Conservation (phyloP, 371 early-diverging fungal genomes). For the Amoeboaphelidium occidentale region DNA sequence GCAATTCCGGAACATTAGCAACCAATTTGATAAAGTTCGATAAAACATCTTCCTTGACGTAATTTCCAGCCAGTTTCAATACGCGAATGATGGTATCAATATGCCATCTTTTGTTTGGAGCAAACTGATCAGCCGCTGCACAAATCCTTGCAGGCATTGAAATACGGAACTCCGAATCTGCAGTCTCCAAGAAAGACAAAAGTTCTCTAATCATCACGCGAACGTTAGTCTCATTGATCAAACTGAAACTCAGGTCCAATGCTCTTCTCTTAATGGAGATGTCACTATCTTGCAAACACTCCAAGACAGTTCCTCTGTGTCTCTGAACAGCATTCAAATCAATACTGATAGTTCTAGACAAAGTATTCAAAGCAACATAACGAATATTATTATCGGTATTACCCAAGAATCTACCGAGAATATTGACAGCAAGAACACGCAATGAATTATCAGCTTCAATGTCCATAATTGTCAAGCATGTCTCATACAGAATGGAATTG, state of each 20-base stretch:
- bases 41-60: conserved; percentile 42
- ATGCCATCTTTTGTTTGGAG: conserved; percentile 77
- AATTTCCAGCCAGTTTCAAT: conserved; percentile 43
- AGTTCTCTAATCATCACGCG: conserved; percentile 80
- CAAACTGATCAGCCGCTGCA: conserved; percentile 55
- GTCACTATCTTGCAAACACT: conserved; percentile 83
- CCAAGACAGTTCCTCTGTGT: conserved; percentile 79
- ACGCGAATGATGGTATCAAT: conserved; percentile 80
- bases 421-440: conserved; percentile 83
- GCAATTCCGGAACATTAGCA: conserved; percentile 11
- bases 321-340: conserved; percentile 64
- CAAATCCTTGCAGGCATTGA: conserved; percentile 69
- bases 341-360: conserved; percentile 38
- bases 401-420: conserved; percentile 77
- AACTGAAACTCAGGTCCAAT: conserved; percentile 75
- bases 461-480: conserved; percentile 81
- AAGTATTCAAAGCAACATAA: conserved; percentile 62
- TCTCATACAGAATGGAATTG: conserved; percentile 85
- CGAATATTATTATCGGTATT: conserved; percentile 90
- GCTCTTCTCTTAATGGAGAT: conserved; percentile 90
- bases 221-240: conserved; percentile 73
- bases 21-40: conserved; percentile 32
- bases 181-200: conserved; percentile 65
- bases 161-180: conserved; percentile 69
- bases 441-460: conserved; percentile 71